Evolutionary conservation across 148 eudicot genomes (phyloP), one percentile per base, ranked within the genome.

Genomic region (Fagopyrum esculentum): DNA sequence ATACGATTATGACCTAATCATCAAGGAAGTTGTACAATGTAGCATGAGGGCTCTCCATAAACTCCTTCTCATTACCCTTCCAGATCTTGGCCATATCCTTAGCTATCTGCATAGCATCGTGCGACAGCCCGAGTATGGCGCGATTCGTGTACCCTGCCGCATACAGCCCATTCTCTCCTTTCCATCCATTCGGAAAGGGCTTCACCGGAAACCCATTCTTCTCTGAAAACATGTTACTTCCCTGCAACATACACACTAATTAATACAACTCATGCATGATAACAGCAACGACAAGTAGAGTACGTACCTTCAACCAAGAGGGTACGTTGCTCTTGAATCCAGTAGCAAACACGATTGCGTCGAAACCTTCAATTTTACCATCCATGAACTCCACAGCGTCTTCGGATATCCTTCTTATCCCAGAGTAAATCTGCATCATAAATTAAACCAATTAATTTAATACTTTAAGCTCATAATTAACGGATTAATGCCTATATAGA

Each of bases 271-370:
- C 40, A 35, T 35, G 40, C 40, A 35, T 35, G 40, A 35, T 35
- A 35, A 35, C 40, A 35, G 3, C 40, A 35, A 1, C 40, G 40
- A 2, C 40, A 35, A 35, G 40, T 22, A 22, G n/a, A 4, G 7
- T 59, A 60, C 3, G 3, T 61, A 88, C 95, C 92, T 90, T 88
- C 78, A 90, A 73, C 96, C 96, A 90, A 79, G 76, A 77, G 22
- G 96, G 86, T 50, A 88, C 90, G 69, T 90, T 90, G 80, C 92
- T 90, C 86, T 81, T 88, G 80, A 81, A 90, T 46, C 96, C 96
- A 0, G 96, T 90, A 6, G 96, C 96, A 44, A 85, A 85, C 60
- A 88, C 84, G 47, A 90, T 82, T 5, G 86, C 89, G 77, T 90
- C 92, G 76, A 88, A 88, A 9, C 78, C 77, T 56, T 88, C 90